Conservation (phyloP, 208 protist species). For the Tritrichomonas musculus region DNA sequence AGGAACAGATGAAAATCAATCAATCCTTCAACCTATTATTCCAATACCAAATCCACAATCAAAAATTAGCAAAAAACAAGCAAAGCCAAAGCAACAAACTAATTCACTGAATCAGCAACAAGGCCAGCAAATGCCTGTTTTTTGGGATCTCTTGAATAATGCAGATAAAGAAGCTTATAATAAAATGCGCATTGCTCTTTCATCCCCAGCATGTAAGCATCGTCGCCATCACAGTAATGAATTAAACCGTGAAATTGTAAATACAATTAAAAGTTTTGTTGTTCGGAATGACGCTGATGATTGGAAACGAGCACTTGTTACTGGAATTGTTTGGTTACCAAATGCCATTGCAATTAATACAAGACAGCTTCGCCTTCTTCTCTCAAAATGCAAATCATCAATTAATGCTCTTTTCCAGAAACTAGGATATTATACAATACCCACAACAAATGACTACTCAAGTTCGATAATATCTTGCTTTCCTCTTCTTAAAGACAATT, state of each 20-base stretch:
- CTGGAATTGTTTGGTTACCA: neutral
- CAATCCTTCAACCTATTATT: no score
- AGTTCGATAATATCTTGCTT: neutral
- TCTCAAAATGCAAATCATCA: neutral
- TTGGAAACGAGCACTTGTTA: neutral
- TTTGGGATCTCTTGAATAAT: neutral
- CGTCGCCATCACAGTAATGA: neutral
- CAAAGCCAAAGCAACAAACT: no score
- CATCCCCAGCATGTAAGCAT: neutral
- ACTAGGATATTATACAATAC: neutral
- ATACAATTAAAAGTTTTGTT: neutral
- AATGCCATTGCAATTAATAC: slow-evolving; percentile 26
- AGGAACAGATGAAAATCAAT: no score
- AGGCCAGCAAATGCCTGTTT: no score
- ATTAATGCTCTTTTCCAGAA: neutral
- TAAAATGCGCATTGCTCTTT: neutral
- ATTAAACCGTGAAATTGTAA: neutral
- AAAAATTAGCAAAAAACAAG: no score
- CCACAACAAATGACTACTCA: neutral
- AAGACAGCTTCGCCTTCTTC: neutral
- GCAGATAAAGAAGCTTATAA: neutral
- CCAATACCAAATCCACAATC: no score
- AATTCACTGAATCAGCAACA: no score
- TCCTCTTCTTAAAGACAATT: neutral
- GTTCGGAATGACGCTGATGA: neutral